A percentile compares a stretch with the other conserved stretches of the same genome.
phyloP scores from a whole-genome alignment of 208 protist species.

The Lotmaria passim region DNA sequence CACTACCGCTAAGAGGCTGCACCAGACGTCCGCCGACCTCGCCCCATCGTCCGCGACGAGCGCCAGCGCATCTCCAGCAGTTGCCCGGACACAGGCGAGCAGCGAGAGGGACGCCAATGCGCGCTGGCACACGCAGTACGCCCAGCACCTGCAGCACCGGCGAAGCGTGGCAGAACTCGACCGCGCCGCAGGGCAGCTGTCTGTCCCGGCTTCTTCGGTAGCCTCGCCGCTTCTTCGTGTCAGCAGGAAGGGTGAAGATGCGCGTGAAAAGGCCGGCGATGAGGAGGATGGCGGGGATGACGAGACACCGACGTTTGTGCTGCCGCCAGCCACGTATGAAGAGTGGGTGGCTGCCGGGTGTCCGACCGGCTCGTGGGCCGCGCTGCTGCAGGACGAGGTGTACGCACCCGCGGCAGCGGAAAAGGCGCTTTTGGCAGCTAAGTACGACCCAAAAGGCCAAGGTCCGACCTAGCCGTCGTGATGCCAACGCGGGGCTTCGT shows the following conservation, averaged over 20 bases:
- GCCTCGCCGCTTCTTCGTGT: not conserved
- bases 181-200: not conserved
- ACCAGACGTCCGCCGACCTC: not conserved
- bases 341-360: conserved; percentile 60
- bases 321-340: conserved; percentile 46
- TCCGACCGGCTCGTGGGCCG: conserved; percentile 54
- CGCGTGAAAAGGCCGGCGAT: no score
- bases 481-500: not conserved
- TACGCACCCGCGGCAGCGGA: conserved; percentile 65
- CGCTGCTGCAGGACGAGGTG: conserved; percentile 61
- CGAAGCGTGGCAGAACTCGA: not conserved
- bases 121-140: conserved; percentile 23
- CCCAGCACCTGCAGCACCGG: conserved; percentile 9
- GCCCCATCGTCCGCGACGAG: not conserved
- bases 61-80: not conserved
- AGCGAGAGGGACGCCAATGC: conserved; percentile 15
- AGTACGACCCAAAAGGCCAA: conserved; percentile 45
- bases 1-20: not conserved
- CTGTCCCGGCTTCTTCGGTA: not conserved
- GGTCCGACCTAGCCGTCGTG: not conserved
- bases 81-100: not conserved
- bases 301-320: conserved; percentile 20
- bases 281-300: conserved; percentile 10
- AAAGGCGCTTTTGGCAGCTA: conserved; percentile 44
- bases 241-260: not conserved